Conservation (phyloP, 78 protist species). For the Dictyostelium intermedium region DNA sequence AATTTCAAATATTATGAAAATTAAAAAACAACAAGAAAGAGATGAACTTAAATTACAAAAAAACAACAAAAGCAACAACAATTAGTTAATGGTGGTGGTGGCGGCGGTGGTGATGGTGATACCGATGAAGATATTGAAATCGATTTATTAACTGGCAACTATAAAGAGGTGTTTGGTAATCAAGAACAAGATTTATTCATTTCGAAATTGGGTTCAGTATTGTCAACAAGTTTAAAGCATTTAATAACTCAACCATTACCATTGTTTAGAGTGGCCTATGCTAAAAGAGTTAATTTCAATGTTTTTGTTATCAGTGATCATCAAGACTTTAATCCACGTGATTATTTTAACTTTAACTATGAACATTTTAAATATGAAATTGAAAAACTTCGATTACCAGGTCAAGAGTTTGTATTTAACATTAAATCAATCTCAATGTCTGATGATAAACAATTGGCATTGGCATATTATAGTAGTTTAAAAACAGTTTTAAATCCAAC, state of each 20-base stretch:
- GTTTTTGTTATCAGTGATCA: constrained; percentile 55
- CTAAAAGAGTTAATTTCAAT: constrained; percentile 51
- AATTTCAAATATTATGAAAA: background rate
- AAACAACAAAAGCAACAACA: background rate
- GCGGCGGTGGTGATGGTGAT: background rate
- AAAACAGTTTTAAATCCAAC: constrained; percentile 23
- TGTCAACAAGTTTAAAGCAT: constrained; percentile 59
- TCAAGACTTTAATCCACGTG: constrained; percentile 53
- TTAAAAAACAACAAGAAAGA: background rate
- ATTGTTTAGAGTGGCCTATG: constrained; percentile 26
- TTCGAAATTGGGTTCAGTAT: constrained; percentile 45
- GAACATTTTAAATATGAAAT: constrained; percentile 66
- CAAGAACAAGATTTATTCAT: constrained; percentile 21
- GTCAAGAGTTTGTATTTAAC: constrained; percentile 58
- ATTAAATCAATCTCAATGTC: constrained; percentile 61
- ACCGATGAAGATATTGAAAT: background rate
- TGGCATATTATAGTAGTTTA: constrained; percentile 55
- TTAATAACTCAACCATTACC: constrained; percentile 70
- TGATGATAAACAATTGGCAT: constrained; percentile 44
- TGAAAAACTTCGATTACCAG: constrained; percentile 40
- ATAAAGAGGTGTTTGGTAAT: constrained; percentile 14
- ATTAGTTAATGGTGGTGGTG: background rate
- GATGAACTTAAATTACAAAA: background rate
- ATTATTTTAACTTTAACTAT: constrained; percentile 45
- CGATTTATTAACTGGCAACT: constrained; percentile 54